A percentile compares a stretch with the other conserved stretches of the same genome.
Evolutionary conservation across 352 stramenopile genomes (phyloP).

Genomic region (Phytophthora syringae): DNA sequence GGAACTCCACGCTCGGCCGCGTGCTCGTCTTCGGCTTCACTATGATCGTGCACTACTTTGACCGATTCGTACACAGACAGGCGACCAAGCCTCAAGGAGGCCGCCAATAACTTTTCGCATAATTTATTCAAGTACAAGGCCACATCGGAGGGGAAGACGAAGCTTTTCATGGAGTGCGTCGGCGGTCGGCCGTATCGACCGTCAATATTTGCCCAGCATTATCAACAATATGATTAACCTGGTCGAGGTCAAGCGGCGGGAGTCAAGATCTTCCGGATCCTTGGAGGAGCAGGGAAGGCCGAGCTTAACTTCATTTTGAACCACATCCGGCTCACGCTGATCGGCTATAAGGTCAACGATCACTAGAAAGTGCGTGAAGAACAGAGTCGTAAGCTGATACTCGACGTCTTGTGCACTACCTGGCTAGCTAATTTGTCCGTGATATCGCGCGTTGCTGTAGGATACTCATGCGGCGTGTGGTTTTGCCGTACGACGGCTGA

Average conservation of each 20-base stretch:
- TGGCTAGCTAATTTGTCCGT: slow-evolving; percentile 93
- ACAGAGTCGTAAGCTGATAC: slow-evolving; percentile 92
- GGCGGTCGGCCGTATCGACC: slow-evolving; percentile 77
- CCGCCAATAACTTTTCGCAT: slow-evolving; percentile 51
- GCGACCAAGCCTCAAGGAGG: slow-evolving; percentile 60
- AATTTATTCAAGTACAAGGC: slow-evolving; percentile 88
- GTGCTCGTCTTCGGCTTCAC: slow-evolving; percentile 86
- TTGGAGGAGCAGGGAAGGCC: slow-evolving; percentile 94
- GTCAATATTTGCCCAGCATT: slow-evolving; percentile 85
- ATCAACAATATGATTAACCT: slow-evolving; percentile 92
- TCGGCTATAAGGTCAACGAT: slow-evolving; percentile 99
- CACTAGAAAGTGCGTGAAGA: slow-evolving; percentile 74
- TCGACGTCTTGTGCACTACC: slow-evolving; percentile 95
- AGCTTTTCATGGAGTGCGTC: slow-evolving; percentile 77
- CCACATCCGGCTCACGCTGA: slow-evolving; percentile 94
- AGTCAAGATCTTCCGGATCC: slow-evolving; percentile 96
- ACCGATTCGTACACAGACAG: slow-evolving; percentile 82
- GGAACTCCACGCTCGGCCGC: slow-evolving; percentile 75
- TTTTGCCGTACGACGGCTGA: slow-evolving; percentile 48
- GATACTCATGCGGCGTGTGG: slow-evolving; percentile 73
- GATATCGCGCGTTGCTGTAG: slow-evolving; percentile 92
- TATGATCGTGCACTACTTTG: slow-evolving; percentile 78
- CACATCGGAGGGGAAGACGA: slow-evolving; percentile 81
- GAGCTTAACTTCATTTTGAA: slow-evolving; percentile 98
- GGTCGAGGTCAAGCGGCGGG: slow-evolving; percentile 85